These are phyloP conservation scores for Triangularia verruculosa DNA, from an alignment of 2,329 filamentous ascomycete genomes.

Conservation along the genomic window DNA sequence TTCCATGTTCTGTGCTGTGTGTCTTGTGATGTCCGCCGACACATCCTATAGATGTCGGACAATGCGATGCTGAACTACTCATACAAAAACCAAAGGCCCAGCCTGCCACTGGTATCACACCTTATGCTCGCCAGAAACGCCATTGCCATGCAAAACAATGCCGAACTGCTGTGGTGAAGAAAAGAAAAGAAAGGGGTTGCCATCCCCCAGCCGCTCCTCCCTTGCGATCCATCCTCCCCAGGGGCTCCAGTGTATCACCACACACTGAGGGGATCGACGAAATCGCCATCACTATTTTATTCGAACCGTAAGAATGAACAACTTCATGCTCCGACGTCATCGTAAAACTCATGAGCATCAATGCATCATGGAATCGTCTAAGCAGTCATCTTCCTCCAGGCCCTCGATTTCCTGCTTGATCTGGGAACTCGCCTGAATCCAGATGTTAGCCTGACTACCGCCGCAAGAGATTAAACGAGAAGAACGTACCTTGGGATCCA, in stretches of 20 bases:
- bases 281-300: neutral
- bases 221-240: neutral
- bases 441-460: constrained; percentile 27
- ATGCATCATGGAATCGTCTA: constrained; percentile 64
- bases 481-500: constrained; percentile 84
- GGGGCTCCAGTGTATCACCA: neutral
- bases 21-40: constrained; percentile 5
- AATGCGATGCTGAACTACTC: constrained; percentile 31
- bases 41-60: constrained; percentile 27
- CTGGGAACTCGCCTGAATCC: constrained; percentile 72
- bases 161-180: constrained; percentile 9
- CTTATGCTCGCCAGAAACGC: constrained; percentile 24
- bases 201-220: neutral
- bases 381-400: constrained; percentile 74
- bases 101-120: constrained; percentile 7
- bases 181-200: constrained; percentile 7
- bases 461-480: neutral
- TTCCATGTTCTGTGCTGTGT: neutral
- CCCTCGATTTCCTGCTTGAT: constrained; percentile 97
- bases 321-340: constrained; percentile 26
- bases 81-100: constrained; percentile 26
- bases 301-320: neutral
- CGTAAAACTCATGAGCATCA: constrained; percentile 30
- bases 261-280: neutral
- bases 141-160: constrained; percentile 24